A percentile compares a stretch with the other conserved stretches of the same genome.
Evolutionary conservation across 148 eudicot genomes (phyloP).

Genomic region (Tetragonia tetragonoides): DNA sequence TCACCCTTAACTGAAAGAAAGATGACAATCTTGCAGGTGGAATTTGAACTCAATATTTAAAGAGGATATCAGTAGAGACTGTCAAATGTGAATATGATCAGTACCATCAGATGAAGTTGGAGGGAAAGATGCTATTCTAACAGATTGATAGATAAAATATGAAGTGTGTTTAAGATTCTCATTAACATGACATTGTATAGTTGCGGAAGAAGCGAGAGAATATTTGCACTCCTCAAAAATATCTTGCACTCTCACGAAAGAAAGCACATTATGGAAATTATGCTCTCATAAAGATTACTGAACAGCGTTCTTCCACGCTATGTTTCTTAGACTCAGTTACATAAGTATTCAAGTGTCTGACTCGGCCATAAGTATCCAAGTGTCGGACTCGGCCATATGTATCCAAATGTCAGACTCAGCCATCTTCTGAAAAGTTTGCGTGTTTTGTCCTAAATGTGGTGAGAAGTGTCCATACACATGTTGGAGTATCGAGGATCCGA

Average conservation of each 20-base stretch:
- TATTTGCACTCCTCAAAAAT: neutral
- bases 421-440: too few relatives aligned
- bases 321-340: too few relatives aligned
- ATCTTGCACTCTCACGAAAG: neutral
- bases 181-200: neutral
- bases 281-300: neutral
- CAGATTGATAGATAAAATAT: neutral
- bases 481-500: too few relatives aligned
- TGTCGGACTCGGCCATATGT: too few relatives aligned
- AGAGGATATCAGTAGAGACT: neutral
- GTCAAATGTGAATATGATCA: neutral
- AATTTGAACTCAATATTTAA: neutral
- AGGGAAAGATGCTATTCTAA: neutral
- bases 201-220: neutral
- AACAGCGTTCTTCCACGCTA: neutral
- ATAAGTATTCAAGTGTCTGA: too few relatives aligned
- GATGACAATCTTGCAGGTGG: neutral
- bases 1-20: neutral
- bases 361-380: too few relatives aligned
- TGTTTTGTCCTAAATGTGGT: too few relatives aligned
- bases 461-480: too few relatives aligned
- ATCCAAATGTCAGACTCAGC: too few relatives aligned
- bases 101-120: neutral
- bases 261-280: neutral
- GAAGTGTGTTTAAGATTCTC: neutral